A percentile compares a stretch with the other conserved stretches of the same genome.
These are phyloP conservation scores for Penicillium malachiteum DNA, from an alignment of 495 filamentous ascomycete genomes.

Conservation along the genomic window DNA sequence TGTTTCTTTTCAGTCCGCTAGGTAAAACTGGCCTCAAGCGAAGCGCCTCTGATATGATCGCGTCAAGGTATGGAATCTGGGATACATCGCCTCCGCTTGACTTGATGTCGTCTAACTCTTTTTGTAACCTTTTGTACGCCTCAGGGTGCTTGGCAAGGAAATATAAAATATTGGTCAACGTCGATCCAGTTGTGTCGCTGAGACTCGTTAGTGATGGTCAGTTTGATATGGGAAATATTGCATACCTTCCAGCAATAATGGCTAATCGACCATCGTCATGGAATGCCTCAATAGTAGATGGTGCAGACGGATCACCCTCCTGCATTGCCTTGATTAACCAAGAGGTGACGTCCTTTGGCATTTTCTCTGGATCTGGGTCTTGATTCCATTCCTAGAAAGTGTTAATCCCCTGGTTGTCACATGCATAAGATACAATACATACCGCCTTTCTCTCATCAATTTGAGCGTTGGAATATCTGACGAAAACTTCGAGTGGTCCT, in stretches of 20 bases:
- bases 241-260: constrained; percentile 33
- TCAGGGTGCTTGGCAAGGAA: not conserved
- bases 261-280: constrained; percentile 23
- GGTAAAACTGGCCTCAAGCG: not conserved
- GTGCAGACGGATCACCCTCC: constrained; percentile 13
- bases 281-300: constrained; percentile 15
- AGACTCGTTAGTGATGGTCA: not conserved
- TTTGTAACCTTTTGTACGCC: not conserved
- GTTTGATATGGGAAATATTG: not conserved
- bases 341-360: constrained; percentile 26
- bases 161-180: not conserved
- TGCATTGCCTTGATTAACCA: constrained; percentile 29
- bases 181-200: not conserved
- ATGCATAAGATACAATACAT: not conserved
- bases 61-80: not conserved
- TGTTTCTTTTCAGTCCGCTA: not conserved
- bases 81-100: not conserved
- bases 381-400: constrained; percentile 2
- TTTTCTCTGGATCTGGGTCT: constrained; percentile 4
- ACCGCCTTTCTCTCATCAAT: not conserved
- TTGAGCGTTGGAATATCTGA: not conserved
- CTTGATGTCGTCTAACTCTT: not conserved
- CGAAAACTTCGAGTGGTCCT: not conserved
- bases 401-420: not conserved
- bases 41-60: not conserved